A percentile compares a stretch with the other conserved stretches of the same genome.
These are phyloP conservation scores for Lipomyces kockii DNA, from an alignment of 805 yeast genomes.

Conservation along the genomic window DNA sequence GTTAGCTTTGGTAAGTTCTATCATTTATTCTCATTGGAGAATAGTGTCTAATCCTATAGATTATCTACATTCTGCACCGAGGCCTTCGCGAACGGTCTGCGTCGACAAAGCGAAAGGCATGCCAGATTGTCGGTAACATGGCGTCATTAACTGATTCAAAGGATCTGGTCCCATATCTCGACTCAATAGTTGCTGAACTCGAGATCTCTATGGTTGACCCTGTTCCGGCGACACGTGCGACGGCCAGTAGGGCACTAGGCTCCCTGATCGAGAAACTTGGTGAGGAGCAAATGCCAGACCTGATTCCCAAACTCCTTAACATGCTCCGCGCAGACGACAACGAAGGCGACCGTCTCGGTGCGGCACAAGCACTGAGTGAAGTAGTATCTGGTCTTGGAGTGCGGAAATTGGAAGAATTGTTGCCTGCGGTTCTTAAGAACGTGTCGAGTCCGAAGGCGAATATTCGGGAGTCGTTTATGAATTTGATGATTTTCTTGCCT, in stretches of 20 bases:
- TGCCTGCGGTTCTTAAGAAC: slow-evolving; percentile 77
- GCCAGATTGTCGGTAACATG: slow-evolving; percentile 99
- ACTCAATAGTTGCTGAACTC: slow-evolving; percentile 75
- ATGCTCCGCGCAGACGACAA: slow-evolving; percentile 77
- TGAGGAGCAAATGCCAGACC: slow-evolving; percentile 91
- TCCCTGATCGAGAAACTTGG: slow-evolving; percentile 95
- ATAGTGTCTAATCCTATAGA: slow-evolving; percentile 9
- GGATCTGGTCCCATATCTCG: slow-evolving; percentile 83
- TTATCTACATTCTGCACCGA: slow-evolving; percentile 87
- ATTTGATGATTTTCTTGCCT: slow-evolving; percentile 84
- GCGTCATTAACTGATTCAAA: slow-evolving; percentile 88
- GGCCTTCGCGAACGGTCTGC: slow-evolving; percentile 98
- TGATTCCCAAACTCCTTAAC: slow-evolving; percentile 76
- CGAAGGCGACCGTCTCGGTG: slow-evolving; percentile 92
- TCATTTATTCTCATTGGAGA: not conserved
- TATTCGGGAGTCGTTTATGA: slow-evolving; percentile 91
- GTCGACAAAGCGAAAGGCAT: slow-evolving; percentile 84
- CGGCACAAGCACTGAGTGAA: slow-evolving; percentile 96
- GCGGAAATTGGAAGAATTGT: slow-evolving; percentile 80
- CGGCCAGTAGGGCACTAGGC: slow-evolving; percentile 96
- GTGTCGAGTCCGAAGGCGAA: slow-evolving; percentile 69
- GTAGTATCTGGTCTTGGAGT: slow-evolving; percentile 91
- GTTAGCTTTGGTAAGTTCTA: slow-evolving; percentile 69
- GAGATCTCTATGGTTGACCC: slow-evolving; percentile 98
- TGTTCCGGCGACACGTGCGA: slow-evolving; percentile 94